These are phyloP conservation scores for Gryganskiella cystojenkinii DNA, from an alignment of 192 early-diverging fungal species.

Conservation along the genomic window DNA sequence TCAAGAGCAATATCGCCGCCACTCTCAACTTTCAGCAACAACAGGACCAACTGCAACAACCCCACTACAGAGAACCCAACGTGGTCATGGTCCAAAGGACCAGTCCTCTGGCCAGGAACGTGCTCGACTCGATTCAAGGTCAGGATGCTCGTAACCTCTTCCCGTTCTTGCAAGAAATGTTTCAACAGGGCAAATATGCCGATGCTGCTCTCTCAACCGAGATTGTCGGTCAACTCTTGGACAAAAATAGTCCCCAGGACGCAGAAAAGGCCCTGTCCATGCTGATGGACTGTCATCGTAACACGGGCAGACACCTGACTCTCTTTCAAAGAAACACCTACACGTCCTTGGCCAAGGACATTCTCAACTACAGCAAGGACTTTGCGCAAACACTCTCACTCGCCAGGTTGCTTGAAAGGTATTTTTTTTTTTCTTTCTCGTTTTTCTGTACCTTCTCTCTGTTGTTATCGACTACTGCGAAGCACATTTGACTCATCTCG, in stretches of 20 bases:
- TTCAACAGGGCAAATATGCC: slow-evolving; percentile 35
- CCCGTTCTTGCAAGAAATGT: slow-evolving; percentile 41
- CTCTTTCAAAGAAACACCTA: slow-evolving; percentile 31
- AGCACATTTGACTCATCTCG: not conserved
- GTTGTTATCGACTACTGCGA: not conserved
- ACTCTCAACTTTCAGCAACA: not conserved
- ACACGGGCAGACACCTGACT: slow-evolving; percentile 22
- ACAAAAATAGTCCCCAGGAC: slow-evolving; percentile 38
- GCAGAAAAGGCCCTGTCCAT: slow-evolving; percentile 45
- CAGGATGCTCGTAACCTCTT: slow-evolving; percentile 39
- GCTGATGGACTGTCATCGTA: slow-evolving; percentile 37
- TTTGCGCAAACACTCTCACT: slow-evolving; percentile 41
- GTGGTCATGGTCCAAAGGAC: slow-evolving; percentile 8
- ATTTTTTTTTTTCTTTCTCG: not conserved
- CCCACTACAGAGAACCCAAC: not conserved
- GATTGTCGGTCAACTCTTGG: slow-evolving; percentile 42
- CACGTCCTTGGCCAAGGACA: slow-evolving; percentile 40
- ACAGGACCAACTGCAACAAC: not conserved
- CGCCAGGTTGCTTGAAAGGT: slow-evolving; percentile 43
- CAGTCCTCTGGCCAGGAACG: slow-evolving; percentile 29
- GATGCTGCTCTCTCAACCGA: slow-evolving; percentile 30
- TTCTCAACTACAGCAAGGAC: slow-evolving; percentile 48
- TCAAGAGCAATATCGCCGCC: not conserved
- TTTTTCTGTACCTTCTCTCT: not conserved
- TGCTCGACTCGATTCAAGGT: slow-evolving; percentile 38